Evolutionary conservation across 805 yeast species (phyloP).

Genomic region (Nakazawaea siamensis): DNA sequence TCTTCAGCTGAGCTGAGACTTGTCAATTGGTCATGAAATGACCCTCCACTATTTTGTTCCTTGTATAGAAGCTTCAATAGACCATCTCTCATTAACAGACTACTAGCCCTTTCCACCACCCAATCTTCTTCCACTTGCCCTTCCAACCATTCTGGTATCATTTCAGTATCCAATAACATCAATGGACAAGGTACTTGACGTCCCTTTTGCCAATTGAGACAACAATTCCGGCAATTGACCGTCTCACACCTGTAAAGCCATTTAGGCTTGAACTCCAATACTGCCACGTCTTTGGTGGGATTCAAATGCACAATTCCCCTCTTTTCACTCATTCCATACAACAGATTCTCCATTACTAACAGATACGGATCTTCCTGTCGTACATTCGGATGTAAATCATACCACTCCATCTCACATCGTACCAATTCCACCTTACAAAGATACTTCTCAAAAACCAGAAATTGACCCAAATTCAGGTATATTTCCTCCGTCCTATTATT

Average conservation of each 20-base stretch:
- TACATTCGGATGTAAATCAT: not conserved
- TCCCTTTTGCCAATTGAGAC: slow-evolving; percentile 24
- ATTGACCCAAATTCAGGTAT: not conserved
- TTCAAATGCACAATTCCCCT: not conserved
- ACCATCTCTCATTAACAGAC: slow-evolving; percentile 10
- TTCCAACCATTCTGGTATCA: slow-evolving; percentile 26
- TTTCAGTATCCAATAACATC: slow-evolving; percentile 24
- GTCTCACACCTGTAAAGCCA: slow-evolving; percentile 35
- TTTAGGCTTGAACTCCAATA: slow-evolving; percentile 43
- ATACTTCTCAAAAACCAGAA: not conserved
- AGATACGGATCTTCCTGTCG: not conserved
- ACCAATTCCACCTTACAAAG: not conserved
- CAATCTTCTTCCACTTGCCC: not conserved
- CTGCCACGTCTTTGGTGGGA: slow-evolving; percentile 7
- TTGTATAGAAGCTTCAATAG: slow-evolving; percentile 15
- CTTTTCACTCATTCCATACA: too few relatives aligned
- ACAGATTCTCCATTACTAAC: not conserved
- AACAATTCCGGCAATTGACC: slow-evolving; percentile 38
- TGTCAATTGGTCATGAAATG: slow-evolving; percentile 24
- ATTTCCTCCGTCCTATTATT: not conserved
- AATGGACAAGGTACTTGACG: slow-evolving; percentile 31
- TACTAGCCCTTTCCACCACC: not conserved
- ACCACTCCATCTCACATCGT: not conserved
- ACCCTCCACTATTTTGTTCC: slow-evolving; percentile 24
- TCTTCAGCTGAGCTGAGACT: slow-evolving; percentile 25